Conservation (phyloP, 2,329 filamentous ascomycete genomes). For the Sporothrix variecibatus region DNA sequence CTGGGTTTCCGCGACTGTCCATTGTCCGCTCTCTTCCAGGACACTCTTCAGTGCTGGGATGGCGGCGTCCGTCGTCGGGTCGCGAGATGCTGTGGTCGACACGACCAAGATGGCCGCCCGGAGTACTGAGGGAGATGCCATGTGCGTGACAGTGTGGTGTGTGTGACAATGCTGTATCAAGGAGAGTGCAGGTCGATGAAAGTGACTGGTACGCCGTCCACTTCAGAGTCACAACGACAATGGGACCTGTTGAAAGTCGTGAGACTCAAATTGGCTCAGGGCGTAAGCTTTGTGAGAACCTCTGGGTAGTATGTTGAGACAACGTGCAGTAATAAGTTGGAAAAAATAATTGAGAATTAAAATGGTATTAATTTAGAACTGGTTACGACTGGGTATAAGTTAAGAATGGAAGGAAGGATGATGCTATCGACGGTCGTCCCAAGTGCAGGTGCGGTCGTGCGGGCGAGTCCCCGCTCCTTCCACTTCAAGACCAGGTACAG, state of each 20-base stretch:
- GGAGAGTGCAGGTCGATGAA: background rate
- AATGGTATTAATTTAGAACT: background rate
- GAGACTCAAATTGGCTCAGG: no score
- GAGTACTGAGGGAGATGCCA: conserved; percentile 57
- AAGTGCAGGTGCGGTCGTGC: background rate
- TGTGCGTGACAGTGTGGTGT: conserved; percentile 30
- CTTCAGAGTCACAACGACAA: no score
- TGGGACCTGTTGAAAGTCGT: no score
- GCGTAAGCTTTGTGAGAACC: background rate
- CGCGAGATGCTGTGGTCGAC: conserved; percentile 82
- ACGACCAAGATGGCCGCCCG: conserved; percentile 80
- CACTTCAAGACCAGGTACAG: background rate
- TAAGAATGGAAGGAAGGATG: background rate
- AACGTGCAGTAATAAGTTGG: background rate
- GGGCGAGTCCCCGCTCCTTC: background rate
- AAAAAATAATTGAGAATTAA: background rate
- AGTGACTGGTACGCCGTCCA: background rate
- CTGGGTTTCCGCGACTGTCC: conserved; percentile 66
- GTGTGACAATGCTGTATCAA: background rate
- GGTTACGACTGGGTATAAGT: background rate
- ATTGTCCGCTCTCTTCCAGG: conserved; percentile 70
- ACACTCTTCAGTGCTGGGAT: conserved; percentile 66
- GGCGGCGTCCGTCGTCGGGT: conserved; percentile 77
- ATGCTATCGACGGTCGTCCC: background rate
- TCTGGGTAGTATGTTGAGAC: background rate